Conservation (phyloP, 345 rosid species). For the Gossypium stocksii region DNA sequence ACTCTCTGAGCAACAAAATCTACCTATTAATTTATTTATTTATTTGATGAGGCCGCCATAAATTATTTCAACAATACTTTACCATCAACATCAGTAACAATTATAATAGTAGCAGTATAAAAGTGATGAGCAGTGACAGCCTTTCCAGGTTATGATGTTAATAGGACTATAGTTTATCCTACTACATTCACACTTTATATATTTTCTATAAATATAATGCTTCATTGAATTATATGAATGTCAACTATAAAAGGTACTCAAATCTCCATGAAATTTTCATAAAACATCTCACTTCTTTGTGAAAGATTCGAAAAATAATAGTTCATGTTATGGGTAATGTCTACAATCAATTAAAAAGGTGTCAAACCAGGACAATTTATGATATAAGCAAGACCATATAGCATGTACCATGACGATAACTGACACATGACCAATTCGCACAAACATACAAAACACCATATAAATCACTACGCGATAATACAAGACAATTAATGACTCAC, state of each 20-base stretch:
- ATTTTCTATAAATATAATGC: no score
- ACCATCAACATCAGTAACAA: constrained; percentile 33
- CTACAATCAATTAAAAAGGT: fast-evolving
- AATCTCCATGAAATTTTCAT: no score
- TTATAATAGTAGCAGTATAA: constrained; percentile 18
- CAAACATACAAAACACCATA: no score
- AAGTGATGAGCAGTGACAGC: constrained; percentile 1
- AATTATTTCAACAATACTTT: constrained; percentile 2
- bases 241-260: no score
- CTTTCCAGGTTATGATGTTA: not conserved
- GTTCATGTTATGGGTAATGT: fast-evolving
- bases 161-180: not conserved
- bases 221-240: no score
- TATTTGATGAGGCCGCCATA: not conserved
- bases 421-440: fast-evolving
- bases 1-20: constrained; percentile 13
- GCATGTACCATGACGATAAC: no score
- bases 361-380: fast-evolving
- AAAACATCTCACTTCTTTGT: no score
- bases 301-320: no score
- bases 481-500: no score
- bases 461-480: fast-evolving
- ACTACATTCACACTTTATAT: not conserved
- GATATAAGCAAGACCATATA: fast-evolving
- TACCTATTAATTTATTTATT: not conserved